Evolutionary conservation across 139 green algal genomes (phyloP), one percentile per base, ranked within the genome.

Genomic region (Chara braunii): DNA sequence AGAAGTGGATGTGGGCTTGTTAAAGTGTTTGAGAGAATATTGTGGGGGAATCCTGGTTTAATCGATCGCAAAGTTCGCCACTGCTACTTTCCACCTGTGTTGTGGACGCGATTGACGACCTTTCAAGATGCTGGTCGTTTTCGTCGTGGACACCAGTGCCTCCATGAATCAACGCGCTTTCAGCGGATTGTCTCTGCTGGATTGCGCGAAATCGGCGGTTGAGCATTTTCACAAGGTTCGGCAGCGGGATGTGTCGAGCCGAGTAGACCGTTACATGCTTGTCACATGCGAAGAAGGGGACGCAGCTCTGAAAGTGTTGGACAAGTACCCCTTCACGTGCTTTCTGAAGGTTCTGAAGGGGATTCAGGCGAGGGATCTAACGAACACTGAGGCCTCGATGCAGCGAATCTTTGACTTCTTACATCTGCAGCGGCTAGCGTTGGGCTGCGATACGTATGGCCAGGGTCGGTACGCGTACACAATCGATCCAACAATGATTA

Each of bases 161-260:
- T 77, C 63, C 43, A 78, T 78, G 69, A 65, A 65, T 45, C 62
- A 76, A 44, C 60, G 69, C 4, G 37, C 64, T 24, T 33, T 62
- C 30, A 65, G 68, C 31, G 69, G 69, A 0, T 42, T 78, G 30
- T 68, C 69, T n/a, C 45, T 75, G 3, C 48, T 78, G 7, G 69
- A 78, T 35, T 78, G 63, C 60, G 69, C 63, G 18, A 78, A 78
- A 30, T 68, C 61, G 37, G 69, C 44, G 7, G 28, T 78, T 11
- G 69, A 78, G 37, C 62, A 78, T 50, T 78, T 78, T 36, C 43
- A 78, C n/a, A 75, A 75, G 69, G 69, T 78, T 18, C 40, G 40
- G 40, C 40, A 48, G 40, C 40, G 40, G 40, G 40, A 9, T 58
- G 11, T 26, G 11, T 11, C 50, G 11, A 11, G 50, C 11, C 32